Percentiles rank a stretch among this genome's conserved stretches.
Conservation (phyloP, 2,329 filamentous ascomycete genomes). For the Pyrenochaeta sp. region DNA sequence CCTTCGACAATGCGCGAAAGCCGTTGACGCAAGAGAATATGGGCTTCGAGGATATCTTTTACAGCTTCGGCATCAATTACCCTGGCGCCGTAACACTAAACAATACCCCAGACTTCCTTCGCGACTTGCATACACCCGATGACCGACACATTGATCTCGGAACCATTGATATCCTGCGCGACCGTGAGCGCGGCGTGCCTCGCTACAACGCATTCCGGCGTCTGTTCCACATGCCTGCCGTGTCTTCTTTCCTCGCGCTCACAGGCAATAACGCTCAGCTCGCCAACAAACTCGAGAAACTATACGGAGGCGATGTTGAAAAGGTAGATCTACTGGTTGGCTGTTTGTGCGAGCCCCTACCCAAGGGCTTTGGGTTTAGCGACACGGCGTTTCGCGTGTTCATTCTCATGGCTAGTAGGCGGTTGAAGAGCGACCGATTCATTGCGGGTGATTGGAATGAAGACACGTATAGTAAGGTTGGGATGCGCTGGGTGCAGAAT, state of each 20-base stretch:
- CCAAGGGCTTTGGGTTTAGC: slow-evolving; percentile 58
- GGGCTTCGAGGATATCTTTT: slow-evolving; percentile 41
- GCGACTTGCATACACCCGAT: slow-evolving; percentile 53
- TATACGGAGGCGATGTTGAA: slow-evolving; percentile 55
- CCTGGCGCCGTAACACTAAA: slow-evolving; percentile 57
- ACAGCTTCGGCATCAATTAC: slow-evolving; percentile 59
- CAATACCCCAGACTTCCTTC: slow-evolving; percentile 54
- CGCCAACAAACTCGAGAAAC: slow-evolving; percentile 47
- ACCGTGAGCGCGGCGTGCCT: slow-evolving; percentile 58
- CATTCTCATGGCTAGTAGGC: slow-evolving; percentile 56
- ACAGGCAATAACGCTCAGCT: slow-evolving; percentile 51
- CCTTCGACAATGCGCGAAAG: slow-evolving; percentile 46
- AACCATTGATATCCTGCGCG: slow-evolving; percentile 58
- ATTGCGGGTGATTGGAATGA: slow-evolving; percentile 54
- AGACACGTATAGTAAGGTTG: slow-evolving; percentile 53
- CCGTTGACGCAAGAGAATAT: slow-evolving; percentile 33
- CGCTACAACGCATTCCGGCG: slow-evolving; percentile 58
- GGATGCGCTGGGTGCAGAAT: slow-evolving; percentile 55
- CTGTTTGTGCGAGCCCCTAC: slow-evolving; percentile 54
- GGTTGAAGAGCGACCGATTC: slow-evolving; percentile 57
- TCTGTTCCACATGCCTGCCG: slow-evolving; percentile 51
- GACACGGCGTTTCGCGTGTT: slow-evolving; percentile 60
- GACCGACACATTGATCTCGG: slow-evolving; percentile 54
- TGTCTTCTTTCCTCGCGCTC: slow-evolving; percentile 51
- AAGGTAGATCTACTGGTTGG: slow-evolving; percentile 56